Base-by-base conservation (phyloP, 805 yeast species). In the Debaryomyces hansenii region DNA sequence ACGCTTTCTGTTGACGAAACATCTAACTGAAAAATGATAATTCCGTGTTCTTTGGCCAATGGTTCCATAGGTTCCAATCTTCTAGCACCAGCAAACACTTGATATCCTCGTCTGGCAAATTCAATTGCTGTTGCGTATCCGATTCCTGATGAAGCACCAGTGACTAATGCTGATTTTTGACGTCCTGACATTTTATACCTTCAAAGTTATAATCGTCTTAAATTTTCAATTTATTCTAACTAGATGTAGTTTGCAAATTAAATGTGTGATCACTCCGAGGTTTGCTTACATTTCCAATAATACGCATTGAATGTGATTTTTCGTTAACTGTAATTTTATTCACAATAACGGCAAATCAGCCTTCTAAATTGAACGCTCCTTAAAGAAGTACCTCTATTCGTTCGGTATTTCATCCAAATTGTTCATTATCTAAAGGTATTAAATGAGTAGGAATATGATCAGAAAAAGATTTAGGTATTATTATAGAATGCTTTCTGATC, bases 1-100 rank as follows among this genome's bases (percentile, higher is more conserved):
- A 84, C 79, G 27, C 81, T 78, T 31, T 75, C 78, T 1, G 59
- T 42, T 4, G 78, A 69, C 0, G 85, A 62, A 20, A 87, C 87
- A 56, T 87, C 95, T 45, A 86, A 64, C 36, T 67, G 49, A 28
- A 83, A 60, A 2, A 78, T 78, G 20, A 60, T 65, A 3, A 84
- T 67, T 0, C 79, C 77, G 40, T 68, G 64, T n/a, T 72, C 57
- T 7, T 57, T 51, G 16, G 67, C 64, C 48, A 84, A 66, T 5
- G 74, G 72, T 34, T 76, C 72, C 84, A 87, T 83, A 3, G 79
- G 79, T 40, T 74, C 83, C 28, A 79, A 55, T 53, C 90, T 75
- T 61, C 95, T 74, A 2, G 94, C 90, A 46, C 87, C 83, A 0
- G 91, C 91, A 58, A 79, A 85, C 0, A 87, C 90, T 48, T 69